Conservation (phyloP, 768 basidiomycete genomes). For the Holtermannia corniformis region DNA sequence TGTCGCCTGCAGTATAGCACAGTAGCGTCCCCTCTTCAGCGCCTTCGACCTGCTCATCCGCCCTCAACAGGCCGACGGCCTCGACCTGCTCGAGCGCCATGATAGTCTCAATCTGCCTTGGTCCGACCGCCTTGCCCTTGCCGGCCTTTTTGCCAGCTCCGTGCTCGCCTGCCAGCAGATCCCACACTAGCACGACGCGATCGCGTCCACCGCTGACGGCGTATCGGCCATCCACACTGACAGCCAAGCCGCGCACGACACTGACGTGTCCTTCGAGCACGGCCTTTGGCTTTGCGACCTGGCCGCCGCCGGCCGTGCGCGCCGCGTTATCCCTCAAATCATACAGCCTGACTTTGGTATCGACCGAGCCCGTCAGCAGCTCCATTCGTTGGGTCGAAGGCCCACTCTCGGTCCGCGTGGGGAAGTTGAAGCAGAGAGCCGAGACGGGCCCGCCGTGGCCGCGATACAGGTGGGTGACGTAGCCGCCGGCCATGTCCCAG, state of each 20-base stretch:
- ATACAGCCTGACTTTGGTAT: conserved; percentile 85
- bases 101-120: conserved; percentile 65
- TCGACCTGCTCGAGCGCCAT: conserved; percentile 74
- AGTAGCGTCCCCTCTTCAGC: conserved; percentile 45
- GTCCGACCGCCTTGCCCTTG: conserved; percentile 42
- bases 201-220: conserved; percentile 86
- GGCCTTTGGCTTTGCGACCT: conserved; percentile 53
- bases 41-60: conserved; percentile 48
- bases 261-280: conserved; percentile 93
- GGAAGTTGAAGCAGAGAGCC: conserved; percentile 76
- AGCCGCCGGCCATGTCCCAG: conserved; percentile 81
- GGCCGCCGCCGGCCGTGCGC: conserved; percentile 44
- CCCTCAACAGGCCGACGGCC: conserved; percentile 61
- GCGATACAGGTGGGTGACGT: conserved; percentile 85
- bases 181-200: conserved; percentile 87
- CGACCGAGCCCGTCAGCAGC: conserved; percentile 82
- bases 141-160: conserved; percentile 34
- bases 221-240: conserved; percentile 77
- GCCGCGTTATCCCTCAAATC: conserved; percentile 63
- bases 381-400: conserved; percentile 50
- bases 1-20: conserved; percentile 87
- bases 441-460: conserved; percentile 97
- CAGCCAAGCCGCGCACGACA: conserved; percentile 81
- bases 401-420: conserved; percentile 40
- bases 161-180: conserved; percentile 46